Percentiles rank a stretch among this genome's conserved stretches.
These are phyloP conservation scores for Globisporangium spinosum DNA, from an alignment of 352 stramenopile genomes.

Conservation along the genomic window DNA sequence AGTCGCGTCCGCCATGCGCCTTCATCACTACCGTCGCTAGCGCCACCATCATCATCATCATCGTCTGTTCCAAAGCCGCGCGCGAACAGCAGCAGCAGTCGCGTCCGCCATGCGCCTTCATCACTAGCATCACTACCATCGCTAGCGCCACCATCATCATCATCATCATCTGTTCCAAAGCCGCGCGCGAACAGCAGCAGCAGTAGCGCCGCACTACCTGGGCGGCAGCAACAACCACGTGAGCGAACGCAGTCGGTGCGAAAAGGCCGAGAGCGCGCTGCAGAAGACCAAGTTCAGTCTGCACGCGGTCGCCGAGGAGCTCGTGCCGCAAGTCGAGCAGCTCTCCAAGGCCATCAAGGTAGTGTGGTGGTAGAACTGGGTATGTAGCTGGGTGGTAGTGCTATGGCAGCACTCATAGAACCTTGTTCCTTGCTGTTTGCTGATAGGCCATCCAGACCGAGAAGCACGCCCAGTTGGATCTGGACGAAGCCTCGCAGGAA, in stretches of 20 bases:
- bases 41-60: no score
- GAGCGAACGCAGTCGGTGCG: constrained; percentile 50
- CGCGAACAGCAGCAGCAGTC: constrained; percentile 1
- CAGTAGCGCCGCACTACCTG: constrained; percentile 36
- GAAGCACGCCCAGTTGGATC: constrained; percentile 46
- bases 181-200: neutral
- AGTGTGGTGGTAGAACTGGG: neutral
- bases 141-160: neutral
- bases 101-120: neutral
- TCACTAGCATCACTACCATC: neutral
- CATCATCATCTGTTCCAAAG: neutral
- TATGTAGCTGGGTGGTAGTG: no score
- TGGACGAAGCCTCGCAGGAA: constrained; percentile 58
- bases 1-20: neutral
- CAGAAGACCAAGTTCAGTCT: constrained; percentile 36
- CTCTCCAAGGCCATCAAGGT: constrained; percentile 51
- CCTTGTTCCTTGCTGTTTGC: neutral
- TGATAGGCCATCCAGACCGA: constrained; percentile 51
- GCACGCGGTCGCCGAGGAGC: constrained; percentile 31
- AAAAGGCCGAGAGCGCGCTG: constrained; percentile 44
- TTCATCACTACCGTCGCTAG: no score
- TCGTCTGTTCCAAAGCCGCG: no score
- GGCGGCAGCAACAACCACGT: constrained; percentile 67
- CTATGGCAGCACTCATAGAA: no score
- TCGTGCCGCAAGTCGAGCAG: constrained; percentile 48